Base-by-base conservation (phyloP, 306 rosid genomes). In the Prunus padus region DNA sequence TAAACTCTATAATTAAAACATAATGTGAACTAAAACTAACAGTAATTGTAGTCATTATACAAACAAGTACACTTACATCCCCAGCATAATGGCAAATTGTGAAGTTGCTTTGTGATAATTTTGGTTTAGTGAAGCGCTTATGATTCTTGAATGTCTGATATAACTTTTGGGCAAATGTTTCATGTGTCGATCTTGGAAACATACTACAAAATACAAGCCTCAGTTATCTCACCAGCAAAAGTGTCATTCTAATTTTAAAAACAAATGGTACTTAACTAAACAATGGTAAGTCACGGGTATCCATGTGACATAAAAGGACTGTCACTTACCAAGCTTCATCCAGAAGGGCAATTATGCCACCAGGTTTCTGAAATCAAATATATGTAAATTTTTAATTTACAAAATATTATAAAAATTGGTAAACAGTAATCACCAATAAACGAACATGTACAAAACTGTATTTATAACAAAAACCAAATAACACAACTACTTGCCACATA, bases 181-280 rank as follows among this genome's bases (percentile, higher is more conserved):
- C 99, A 79, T 96, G 91, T 57, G 99, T 96, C 71, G 99, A 96
- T 89, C 98, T 90, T 49, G 99, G 99, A 83, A 96, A 96, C 99
- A 96, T 96, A 81, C 99, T 96, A 87, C 85, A 82, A 82, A 71
- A 86, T 28, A 81, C 47, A 82, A 79, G 56, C 52, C 60, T 40
- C 62, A 47, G 73, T 47, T 31, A 61, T 74, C 75, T 30, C 67
- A 69, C 19, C 61, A 77, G 66, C 44, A n/a, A 54, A 72, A 71
- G 44, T 46, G 28, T 68, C 57, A 25, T 59, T 51, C 10, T 31
- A 46, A 55, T 12, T n/a, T 55, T n/a, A 12, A 6, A 47, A 28
- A 76, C 10, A 50, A 59, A n/a, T 11, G 51, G 45, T 54, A 67
- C 33, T 31, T 46, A 82, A 77, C 68, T 73, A 19, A 44, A 26